phyloP scores from a whole-genome alignment of 2,329 filamentous ascomycete genomes.

The Epichloe gansuensis region DNA sequence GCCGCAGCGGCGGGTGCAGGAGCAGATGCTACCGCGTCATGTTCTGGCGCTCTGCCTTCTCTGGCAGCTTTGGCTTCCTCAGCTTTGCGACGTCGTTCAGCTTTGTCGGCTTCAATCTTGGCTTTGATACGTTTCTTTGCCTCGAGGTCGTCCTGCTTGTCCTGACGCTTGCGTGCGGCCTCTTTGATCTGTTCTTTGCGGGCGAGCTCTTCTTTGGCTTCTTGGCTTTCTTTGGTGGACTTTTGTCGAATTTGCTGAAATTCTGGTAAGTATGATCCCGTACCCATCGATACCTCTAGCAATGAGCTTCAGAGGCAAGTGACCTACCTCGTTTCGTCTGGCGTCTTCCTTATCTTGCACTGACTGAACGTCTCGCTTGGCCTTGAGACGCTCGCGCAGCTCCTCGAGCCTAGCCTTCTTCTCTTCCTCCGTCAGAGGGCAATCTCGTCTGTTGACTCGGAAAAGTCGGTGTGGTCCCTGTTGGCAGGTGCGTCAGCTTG shows the following conservation, averaged over 20 bases:
- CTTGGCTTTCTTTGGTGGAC: slow-evolving; percentile 77
- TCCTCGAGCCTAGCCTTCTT: slow-evolving; percentile 71
- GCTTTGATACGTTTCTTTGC: slow-evolving; percentile 84
- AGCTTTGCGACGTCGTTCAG: slow-evolving; percentile 72
- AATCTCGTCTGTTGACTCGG: slow-evolving; percentile 86
- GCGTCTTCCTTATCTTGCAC: slow-evolving; percentile 67
- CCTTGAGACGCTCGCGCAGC: slow-evolving; percentile 57
- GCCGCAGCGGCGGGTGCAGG: slow-evolving; percentile 12
- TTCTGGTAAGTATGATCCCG: not conserved
- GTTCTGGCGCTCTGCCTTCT: slow-evolving; percentile 53
- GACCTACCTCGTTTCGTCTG: slow-evolving; percentile 70
- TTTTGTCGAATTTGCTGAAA: slow-evolving; percentile 64
- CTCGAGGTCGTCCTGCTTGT: slow-evolving; percentile 75
- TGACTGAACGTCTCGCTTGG: slow-evolving; percentile 58
- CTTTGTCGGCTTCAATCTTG: slow-evolving; percentile 91
- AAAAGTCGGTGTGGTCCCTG: slow-evolving; percentile 78
- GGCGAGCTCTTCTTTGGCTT: slow-evolving; percentile 77
- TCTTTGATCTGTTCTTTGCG: slow-evolving; percentile 90
- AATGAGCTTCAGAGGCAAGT: not conserved
- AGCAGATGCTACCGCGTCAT: slow-evolving; percentile 25
- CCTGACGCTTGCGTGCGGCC: slow-evolving; percentile 70
- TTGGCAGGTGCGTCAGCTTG: not conserved
- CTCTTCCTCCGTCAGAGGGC: slow-evolving; percentile 81
- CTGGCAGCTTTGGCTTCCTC: slow-evolving; percentile 76
- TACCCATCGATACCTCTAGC: not conserved